Conservation (phyloP, 805 yeast species). For the Yarrowia phangngaensis region DNA sequence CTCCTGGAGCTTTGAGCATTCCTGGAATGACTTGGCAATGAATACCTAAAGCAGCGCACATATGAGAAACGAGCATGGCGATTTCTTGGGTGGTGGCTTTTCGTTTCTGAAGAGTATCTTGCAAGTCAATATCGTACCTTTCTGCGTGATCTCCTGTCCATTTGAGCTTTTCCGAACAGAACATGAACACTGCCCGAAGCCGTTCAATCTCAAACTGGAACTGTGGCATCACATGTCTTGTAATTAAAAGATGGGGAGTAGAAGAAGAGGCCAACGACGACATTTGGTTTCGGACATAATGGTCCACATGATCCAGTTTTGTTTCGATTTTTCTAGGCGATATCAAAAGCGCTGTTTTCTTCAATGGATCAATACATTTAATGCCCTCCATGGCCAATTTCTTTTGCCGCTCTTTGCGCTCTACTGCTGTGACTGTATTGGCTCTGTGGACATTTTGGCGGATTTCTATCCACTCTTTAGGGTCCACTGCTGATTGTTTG, state of each 20-base stretch:
- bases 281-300: slow-evolving; percentile 13
- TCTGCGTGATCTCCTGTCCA: slow-evolving; percentile 39
- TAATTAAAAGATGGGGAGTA: slow-evolving; percentile 15
- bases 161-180: slow-evolving; percentile 58
- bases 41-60: slow-evolving; percentile 66
- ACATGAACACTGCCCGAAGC: slow-evolving; percentile 60
- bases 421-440: slow-evolving; percentile 61
- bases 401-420: slow-evolving; percentile 61
- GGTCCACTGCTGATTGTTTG: slow-evolving; percentile 17
- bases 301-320: slow-evolving; percentile 12
- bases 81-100: slow-evolving; percentile 67
- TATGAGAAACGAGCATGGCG: slow-evolving; percentile 68
- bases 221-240: slow-evolving; percentile 20
- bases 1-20: slow-evolving; percentile 74
- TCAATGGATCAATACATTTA: slow-evolving; percentile 12
- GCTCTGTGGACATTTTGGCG: slow-evolving; percentile 67
- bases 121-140: slow-evolving; percentile 30
- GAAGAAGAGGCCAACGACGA: slow-evolving; percentile 10
- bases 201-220: slow-evolving; percentile 55
- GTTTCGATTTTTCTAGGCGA: slow-evolving; percentile 14
- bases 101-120: slow-evolving; percentile 42
- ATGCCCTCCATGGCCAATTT: slow-evolving; percentile 34
- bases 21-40: slow-evolving; percentile 78
- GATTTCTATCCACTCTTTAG: slow-evolving; percentile 49
- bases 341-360: slow-evolving; percentile 4